Evolutionary conservation across 768 basidiomycete genomes (phyloP).

Genomic region (Leucocoprinus leucothites): DNA sequence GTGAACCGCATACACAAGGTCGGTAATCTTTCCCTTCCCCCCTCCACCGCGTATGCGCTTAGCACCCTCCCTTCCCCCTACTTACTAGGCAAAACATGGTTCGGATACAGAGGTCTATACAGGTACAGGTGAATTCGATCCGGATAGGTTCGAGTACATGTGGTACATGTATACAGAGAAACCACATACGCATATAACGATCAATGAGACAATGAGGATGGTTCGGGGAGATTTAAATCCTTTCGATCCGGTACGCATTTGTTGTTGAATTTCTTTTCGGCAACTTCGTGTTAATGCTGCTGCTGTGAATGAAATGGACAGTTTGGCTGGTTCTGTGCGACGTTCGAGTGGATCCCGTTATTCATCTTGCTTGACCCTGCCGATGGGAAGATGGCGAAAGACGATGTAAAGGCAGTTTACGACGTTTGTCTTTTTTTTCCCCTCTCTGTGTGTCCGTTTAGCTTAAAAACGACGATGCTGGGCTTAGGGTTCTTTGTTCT

Average conservation of each 20-base stretch:
- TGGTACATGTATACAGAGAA: conserved; percentile 37
- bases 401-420: conserved; percentile 37
- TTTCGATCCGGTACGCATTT: conserved; percentile 29
- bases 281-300: neutral
- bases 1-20: conserved; percentile 2
- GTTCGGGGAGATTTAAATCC: conserved; percentile 33
- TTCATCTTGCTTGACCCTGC: conserved; percentile 35
- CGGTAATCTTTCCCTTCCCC: too few species aligned
- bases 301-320: conserved; percentile 11
- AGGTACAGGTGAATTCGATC: conserved; percentile 35
- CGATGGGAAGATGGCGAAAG: conserved; percentile 32
- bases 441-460: neutral
- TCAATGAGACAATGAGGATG: conserved; percentile 35
- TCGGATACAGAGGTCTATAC: conserved; percentile 38
- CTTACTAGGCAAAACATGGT: conserved; percentile 35
- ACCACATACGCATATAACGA: conserved; percentile 37
- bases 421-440: conserved; percentile 26
- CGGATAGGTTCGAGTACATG: conserved; percentile 32
- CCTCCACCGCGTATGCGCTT: neutral
- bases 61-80: too few species aligned
- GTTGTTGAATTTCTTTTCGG: neutral
- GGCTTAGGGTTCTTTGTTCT: conserved; percentile 30
- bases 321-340: conserved; percentile 40
- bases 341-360: conserved; percentile 37
- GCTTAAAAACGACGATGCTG: neutral